Percentiles rank a stretch among this genome's conserved stretches.
Evolutionary conservation across 257 asterid genomes (phyloP).

Genomic region (Gardenia jasminoides): DNA sequence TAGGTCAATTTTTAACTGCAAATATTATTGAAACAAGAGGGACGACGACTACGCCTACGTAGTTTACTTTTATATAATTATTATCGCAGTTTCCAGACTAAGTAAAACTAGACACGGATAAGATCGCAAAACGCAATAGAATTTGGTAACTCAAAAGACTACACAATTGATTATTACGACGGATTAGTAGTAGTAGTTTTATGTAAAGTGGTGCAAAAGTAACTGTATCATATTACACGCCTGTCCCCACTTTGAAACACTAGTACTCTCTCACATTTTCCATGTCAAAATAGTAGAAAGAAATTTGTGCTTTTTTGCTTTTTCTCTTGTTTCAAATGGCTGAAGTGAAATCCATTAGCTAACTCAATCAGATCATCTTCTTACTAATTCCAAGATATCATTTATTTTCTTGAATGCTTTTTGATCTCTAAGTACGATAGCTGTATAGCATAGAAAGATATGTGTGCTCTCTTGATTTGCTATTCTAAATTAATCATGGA

Average conservation of each 20-base stretch:
- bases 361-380: too few species aligned
- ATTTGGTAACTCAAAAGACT: background rate
- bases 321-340: background rate
- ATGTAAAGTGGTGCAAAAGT: slow-evolving; percentile 38
- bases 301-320: background rate
- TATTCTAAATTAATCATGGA: too few species aligned
- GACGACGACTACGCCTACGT: slow-evolving; percentile 10
- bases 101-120: slow-evolving; percentile 23
- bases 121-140: slow-evolving; percentile 23
- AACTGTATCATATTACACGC: slow-evolving; percentile 52
- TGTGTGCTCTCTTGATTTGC: too few species aligned
- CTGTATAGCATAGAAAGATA: too few species aligned
- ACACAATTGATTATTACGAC: slow-evolving; percentile 16
- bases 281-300: background rate
- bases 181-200: slow-evolving; percentile 7
- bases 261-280: slow-evolving; percentile 23
- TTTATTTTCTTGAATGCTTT: too few species aligned
- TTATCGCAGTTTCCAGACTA: background rate
- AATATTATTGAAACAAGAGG: slow-evolving; percentile 38
- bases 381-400: too few species aligned
- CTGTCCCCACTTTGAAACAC: slow-evolving; percentile 51
- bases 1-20: slow-evolving; percentile 45
- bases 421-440: too few species aligned
- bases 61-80: slow-evolving; percentile 25
- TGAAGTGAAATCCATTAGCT: background rate